Percentiles rank a stretch among this genome's conserved stretches.
These are phyloP conservation scores for Picea glauca DNA, from an alignment of 75 land plant species.

Conservation along the genomic window DNA sequence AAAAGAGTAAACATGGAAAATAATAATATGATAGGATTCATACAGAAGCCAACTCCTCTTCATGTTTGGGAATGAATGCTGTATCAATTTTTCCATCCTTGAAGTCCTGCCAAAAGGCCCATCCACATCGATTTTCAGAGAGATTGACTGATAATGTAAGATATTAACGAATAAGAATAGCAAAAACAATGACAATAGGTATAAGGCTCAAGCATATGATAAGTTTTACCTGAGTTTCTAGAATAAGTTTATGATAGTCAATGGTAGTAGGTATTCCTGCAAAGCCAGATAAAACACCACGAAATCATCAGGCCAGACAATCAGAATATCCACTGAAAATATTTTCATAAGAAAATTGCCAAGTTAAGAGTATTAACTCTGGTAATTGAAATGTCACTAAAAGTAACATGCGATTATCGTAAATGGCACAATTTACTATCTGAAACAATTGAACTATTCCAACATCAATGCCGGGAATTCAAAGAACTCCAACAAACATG, in stretches of 20 bases:
- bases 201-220: not conserved
- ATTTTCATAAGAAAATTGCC: not conserved
- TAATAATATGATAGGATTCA: constrained; percentile 10
- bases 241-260: constrained; percentile 94
- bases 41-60: constrained; percentile 75
- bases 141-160: not conserved
- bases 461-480: not conserved
- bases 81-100: constrained; percentile 94
- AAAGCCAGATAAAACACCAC: not conserved
- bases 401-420: not conserved
- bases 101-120: constrained; percentile 64
- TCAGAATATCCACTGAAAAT: not conserved
- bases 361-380: not conserved
- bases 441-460: not conserved
- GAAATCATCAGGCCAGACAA: not conserved
- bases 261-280: constrained; percentile 91
- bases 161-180: not conserved
- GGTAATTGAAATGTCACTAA: too few relatives aligned
- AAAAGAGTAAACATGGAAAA: not conserved
- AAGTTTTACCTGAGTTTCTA: constrained; percentile 64
- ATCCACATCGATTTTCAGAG: not conserved
- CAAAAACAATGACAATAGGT: not conserved
- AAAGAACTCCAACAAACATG: not conserved
- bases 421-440: not conserved
- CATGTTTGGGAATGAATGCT: constrained; percentile 97